Evolutionary conservation across 108 stramenopile genomes (phyloP).

Genomic region (Discostella pseudostelligera): DNA sequence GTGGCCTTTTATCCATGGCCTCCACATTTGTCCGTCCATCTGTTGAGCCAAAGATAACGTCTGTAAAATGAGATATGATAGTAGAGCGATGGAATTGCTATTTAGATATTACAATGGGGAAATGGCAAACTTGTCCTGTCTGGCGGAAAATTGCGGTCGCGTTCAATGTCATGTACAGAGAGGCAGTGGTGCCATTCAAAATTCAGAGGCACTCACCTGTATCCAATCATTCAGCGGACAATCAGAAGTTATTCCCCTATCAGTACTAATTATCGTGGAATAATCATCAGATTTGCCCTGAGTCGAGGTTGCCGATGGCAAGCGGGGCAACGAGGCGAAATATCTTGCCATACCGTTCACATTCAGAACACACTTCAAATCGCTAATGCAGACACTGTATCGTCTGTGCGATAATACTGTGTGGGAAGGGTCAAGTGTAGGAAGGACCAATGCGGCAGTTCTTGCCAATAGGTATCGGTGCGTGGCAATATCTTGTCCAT

Average conservation of each 20-base stretch:
- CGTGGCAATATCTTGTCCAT: not conserved
- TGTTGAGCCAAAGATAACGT: conserved; percentile 71
- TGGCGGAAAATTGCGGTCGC: too few species aligned
- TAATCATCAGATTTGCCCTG: not conserved
- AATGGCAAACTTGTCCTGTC: conserved; percentile 69
- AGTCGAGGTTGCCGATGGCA: not conserved
- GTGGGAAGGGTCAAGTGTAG: conserved; percentile 67
- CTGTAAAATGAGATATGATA: conserved; percentile 59
- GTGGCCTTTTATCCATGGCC: conserved; percentile 67
- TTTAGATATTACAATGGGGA: conserved; percentile 95
- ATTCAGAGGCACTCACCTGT: conserved; percentile 26
- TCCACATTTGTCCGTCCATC: conserved; percentile 81
- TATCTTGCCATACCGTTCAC: conserved; percentile 85
- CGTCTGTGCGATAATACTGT: conserved; percentile 78
- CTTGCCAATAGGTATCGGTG: conserved; percentile 11
- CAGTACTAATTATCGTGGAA: not conserved
- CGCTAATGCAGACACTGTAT: conserved; percentile 87
- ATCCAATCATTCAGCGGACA: conserved; percentile 37
- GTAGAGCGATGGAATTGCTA: conserved; percentile 75
- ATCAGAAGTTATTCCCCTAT: conserved; percentile 4
- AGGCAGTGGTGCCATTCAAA: not conserved
- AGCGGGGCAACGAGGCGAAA: conserved; percentile 51
- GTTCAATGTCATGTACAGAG: not conserved
- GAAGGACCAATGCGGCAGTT: conserved; percentile 19
- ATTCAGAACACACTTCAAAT: conserved; percentile 92